phyloP scores from a whole-genome alignment of 2,329 filamentous ascomycete genomes.

The Neonectria magnoliae region DNA sequence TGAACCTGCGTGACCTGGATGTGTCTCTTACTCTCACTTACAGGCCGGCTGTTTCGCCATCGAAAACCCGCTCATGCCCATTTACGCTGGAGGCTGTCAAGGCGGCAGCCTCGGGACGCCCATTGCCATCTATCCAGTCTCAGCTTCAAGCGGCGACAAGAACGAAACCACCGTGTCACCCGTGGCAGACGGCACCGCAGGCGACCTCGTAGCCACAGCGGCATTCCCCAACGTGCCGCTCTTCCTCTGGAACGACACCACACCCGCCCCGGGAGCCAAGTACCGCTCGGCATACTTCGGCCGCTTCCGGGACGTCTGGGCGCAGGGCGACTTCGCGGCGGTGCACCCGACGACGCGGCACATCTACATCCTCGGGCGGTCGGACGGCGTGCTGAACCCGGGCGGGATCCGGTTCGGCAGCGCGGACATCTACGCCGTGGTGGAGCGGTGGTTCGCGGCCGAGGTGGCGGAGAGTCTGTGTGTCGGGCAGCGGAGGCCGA shows the following conservation, averaged over 20 bases:
- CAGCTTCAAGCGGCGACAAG: constrained; percentile 56
- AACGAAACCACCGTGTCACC: constrained; percentile 51
- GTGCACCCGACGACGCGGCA: constrained; percentile 74
- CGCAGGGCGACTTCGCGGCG: constrained; percentile 82
- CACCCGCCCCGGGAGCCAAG: constrained; percentile 60
- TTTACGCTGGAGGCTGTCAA: constrained; percentile 67
- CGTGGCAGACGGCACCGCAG: constrained; percentile 69
- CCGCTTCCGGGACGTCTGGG: constrained; percentile 76
- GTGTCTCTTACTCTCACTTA: background rate
- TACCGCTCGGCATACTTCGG: constrained; percentile 71
- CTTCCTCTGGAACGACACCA: constrained; percentile 68
- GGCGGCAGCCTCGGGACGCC: constrained; percentile 60
- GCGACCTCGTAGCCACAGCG: constrained; percentile 76
- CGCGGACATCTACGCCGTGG: constrained; percentile 80
- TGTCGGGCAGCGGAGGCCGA: constrained; percentile 77
- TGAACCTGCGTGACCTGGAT: background rate
- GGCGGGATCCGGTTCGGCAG: constrained; percentile 82
- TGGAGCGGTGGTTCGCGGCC: constrained; percentile 72
- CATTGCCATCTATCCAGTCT: constrained; percentile 67
- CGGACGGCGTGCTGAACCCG: constrained; percentile 84
- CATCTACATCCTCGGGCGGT: constrained; percentile 74
- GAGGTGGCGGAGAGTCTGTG: constrained; percentile 78
- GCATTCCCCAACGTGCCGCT: constrained; percentile 82
- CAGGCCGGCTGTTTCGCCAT: constrained; percentile 68
- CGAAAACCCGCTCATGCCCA: constrained; percentile 75